phyloP scores from a whole-genome alignment of 2,329 filamentous ascomycete species.

The Ambrosiella xylebori region DNA sequence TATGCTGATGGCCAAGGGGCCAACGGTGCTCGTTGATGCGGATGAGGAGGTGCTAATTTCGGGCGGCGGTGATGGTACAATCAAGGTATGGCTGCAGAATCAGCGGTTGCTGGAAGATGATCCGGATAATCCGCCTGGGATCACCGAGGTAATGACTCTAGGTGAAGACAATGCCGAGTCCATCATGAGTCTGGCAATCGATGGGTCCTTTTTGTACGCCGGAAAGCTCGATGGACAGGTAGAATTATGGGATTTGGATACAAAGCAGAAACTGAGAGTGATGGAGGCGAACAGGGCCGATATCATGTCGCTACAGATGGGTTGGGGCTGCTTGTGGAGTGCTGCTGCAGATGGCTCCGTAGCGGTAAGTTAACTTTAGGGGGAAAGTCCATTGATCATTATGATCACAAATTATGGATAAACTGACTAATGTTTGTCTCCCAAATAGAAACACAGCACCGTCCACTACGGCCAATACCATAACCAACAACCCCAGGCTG shows the following conservation, averaged over 20 bases:
- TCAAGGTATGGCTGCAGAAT: slow-evolving; percentile 75
- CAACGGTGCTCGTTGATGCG: slow-evolving; percentile 46
- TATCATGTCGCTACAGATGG: slow-evolving; percentile 72
- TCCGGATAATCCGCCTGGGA: slow-evolving; percentile 31
- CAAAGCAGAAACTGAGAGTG: slow-evolving; percentile 71
- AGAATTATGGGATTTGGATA: slow-evolving; percentile 94
- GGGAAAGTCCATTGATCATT: neutral
- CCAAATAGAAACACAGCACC: slow-evolving; percentile 43
- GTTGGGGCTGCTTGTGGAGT: slow-evolving; percentile 71
- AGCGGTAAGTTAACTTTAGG: slow-evolving; percentile 39
- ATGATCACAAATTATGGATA: neutral
- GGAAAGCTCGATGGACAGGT: slow-evolving; percentile 76
- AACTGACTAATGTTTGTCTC: neutral
- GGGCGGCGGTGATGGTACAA: slow-evolving; percentile 80
- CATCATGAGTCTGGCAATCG: slow-evolving; percentile 62
- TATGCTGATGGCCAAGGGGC: slow-evolving; percentile 69
- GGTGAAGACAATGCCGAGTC: slow-evolving; percentile 45
- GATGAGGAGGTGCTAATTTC: slow-evolving; percentile 74
- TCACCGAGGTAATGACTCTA: slow-evolving; percentile 51
- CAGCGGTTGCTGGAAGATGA: slow-evolving; percentile 12
- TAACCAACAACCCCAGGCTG: slow-evolving; percentile 21
- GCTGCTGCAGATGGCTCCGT: slow-evolving; percentile 78
- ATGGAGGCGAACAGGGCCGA: slow-evolving; percentile 69
- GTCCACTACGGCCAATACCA: slow-evolving; percentile 44
- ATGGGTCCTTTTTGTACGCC: slow-evolving; percentile 83